Percentiles rank a stretch among this genome's conserved stretches.
phyloP scores from a whole-genome alignment of 352 stramenopile species.

The Phytophthora hybrid region DNA sequence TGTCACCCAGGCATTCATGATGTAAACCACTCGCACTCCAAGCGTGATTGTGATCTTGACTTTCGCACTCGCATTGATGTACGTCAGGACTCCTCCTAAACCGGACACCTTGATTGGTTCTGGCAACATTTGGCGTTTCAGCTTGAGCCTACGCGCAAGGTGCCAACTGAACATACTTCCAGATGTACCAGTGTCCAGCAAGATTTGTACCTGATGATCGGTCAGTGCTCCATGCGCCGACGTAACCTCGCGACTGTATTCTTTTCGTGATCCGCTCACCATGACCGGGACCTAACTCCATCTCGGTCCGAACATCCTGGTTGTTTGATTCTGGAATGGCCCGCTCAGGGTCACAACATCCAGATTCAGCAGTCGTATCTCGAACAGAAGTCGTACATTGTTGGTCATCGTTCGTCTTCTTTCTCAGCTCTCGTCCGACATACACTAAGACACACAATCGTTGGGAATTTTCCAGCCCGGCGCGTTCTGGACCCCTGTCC shows the following conservation, averaged over 20 bases:
- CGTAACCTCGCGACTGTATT: not conserved
- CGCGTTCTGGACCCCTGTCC: too few species aligned
- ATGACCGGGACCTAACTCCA: constrained; percentile 1
- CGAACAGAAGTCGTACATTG: constrained; percentile 5
- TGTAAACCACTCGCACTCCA: too few species aligned
- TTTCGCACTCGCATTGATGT: too few species aligned
- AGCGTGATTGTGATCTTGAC: too few species aligned
- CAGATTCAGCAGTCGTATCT: constrained; percentile 7
- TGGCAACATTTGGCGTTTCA: too few species aligned
- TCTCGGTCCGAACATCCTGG: not conserved
- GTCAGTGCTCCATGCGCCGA: not conserved
- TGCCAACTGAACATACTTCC: constrained; percentile 5
- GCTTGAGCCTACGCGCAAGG: too few species aligned
- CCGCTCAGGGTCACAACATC: not conserved
- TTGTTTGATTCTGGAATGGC: not conserved
- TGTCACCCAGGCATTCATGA: too few species aligned
- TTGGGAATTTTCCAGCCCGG: too few species aligned
- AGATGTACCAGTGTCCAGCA: not conserved
- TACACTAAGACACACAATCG: too few species aligned
- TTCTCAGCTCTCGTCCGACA: too few species aligned
- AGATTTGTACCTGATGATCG: not conserved
- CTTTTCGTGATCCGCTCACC: constrained; percentile 1
- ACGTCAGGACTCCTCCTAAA: too few species aligned
- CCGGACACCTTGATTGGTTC: too few species aligned
- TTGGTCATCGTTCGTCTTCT: not conserved